Evolutionary conservation across 495 filamentous ascomycete species (phyloP), one percentile per base, ranked within the genome.

Genomic region (Zalerion maritima): DNA sequence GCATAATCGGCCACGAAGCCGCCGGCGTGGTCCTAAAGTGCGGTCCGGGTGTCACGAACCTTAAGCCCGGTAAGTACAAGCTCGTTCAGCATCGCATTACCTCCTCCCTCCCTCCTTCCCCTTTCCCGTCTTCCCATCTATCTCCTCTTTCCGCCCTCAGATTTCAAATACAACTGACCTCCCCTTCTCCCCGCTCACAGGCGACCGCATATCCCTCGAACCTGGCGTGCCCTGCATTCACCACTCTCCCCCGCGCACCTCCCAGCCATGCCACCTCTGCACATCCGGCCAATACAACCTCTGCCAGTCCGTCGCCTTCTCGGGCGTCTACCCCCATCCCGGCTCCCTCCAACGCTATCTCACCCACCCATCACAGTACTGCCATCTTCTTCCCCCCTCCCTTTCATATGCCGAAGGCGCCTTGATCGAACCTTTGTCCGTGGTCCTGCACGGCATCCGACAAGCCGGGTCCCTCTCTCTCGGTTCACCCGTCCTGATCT

Each of bases 311-410:
- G 54, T 64, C 3, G 43, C 50, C 24, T 67, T 67, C 36, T 60
- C 67, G 1, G 69, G 69, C 7, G 68, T 71, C 12, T 71, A 68
- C 42, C 72, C 72, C 2, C 60, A 69, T 32, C 47, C 58, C 26
- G 72, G 71, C 3, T 64, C 67, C 0, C 56, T 73, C 8, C 67
- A 70, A 33, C 51, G 70, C 37, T 77, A n/a, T n/a, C n/a, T n/a
- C n/a, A n/a, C n/a, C n/a, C n/a, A n/a, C n/a, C n/a, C n/a, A n/a
- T n/a, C n/a, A n/a, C n/a, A n/a, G n/a, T n/a, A n/a, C n/a, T n/a
- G n/a, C 21, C n/a, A 7, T n/a, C 7, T 7, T 7, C 46, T 66
- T 13, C 59, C 60, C 3, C 49, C 52, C 19, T 42, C 54, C 19
- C 30, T 67, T 15, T 48, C 43, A 10, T 66, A 54, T 35, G 44